Percentiles rank a stretch among this genome's conserved stretches.
Evolutionary conservation across 495 filamentous ascomycete species (phyloP).

Genomic region (Bacidia rubella): DNA sequence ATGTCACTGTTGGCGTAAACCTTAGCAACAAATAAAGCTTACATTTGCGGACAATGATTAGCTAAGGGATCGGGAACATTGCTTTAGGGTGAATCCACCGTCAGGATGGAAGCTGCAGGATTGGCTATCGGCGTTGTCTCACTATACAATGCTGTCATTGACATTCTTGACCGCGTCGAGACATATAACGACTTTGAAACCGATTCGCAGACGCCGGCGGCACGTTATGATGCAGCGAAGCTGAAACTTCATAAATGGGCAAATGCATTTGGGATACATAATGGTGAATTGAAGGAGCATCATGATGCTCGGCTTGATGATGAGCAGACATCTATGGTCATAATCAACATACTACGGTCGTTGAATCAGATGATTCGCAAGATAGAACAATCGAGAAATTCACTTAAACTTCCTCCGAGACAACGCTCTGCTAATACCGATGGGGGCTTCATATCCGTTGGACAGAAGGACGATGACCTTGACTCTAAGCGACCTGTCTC

Average conservation of each 20-base stretch:
- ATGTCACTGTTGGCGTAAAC: too few relatives aligned
- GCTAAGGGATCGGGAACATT: too few relatives aligned
- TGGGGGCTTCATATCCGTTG: neutral
- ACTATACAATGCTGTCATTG: conserved; percentile 5
- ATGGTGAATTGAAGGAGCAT: neutral
- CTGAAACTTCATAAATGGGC: conserved; percentile 5
- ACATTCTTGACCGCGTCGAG: neutral
- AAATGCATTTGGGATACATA: neutral
- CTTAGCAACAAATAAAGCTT: too few relatives aligned
- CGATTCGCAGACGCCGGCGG: neutral
- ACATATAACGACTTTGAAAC: conserved; percentile 1
- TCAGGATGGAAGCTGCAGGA: neutral
- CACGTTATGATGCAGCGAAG: neutral
- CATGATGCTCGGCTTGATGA: conserved; percentile 4
- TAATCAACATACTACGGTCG: neutral
- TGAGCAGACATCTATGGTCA: neutral
- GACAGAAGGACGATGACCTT: neutral
- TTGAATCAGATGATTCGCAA: neutral
- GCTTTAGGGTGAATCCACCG: neutral
- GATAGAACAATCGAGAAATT: neutral
- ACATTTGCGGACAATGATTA: too few relatives aligned
- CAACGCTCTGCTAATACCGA: neutral
- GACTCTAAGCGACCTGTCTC: neutral
- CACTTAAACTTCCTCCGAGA: conserved; percentile 1
- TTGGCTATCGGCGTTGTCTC: conserved; percentile 3